Conservation (phyloP, 1,284 basidiomycete species). For the Trametes sp. region DNA sequence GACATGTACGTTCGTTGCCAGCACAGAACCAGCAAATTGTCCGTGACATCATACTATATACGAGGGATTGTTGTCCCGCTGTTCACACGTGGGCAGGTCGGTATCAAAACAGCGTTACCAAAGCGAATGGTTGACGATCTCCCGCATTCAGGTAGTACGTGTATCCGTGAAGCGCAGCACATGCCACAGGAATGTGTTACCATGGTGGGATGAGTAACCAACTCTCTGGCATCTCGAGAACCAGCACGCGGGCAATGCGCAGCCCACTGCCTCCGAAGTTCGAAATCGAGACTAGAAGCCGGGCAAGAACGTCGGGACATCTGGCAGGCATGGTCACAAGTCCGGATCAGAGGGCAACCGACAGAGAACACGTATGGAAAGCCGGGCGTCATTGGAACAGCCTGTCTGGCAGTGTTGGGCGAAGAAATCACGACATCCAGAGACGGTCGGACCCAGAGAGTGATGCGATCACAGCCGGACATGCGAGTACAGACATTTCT, state of each 20-base stretch:
- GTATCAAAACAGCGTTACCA: background rate
- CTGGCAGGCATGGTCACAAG: constrained; percentile 8
- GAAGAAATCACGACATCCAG: constrained; percentile 2
- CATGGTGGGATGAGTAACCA: background rate
- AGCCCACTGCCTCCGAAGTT: constrained; percentile 17
- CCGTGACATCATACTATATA: background rate
- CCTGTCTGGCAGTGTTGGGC: background rate
- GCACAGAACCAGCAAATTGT: too few species aligned
- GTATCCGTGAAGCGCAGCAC: background rate
- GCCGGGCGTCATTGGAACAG: constrained; percentile 3
- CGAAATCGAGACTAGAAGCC: constrained; percentile 13
- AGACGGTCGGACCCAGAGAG: constrained; percentile 7
- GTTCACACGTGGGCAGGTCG: background rate
- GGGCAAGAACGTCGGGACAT: constrained; percentile 4
- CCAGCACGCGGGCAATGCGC: constrained; percentile 12
- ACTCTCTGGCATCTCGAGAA: background rate
- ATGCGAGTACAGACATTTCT: background rate
- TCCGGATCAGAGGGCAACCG: constrained; percentile 11
- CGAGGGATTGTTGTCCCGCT: background rate
- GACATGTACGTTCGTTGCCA: too few species aligned
- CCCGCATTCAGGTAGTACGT: background rate
- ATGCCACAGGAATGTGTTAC: background rate
- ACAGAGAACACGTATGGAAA: background rate
- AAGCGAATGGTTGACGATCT: background rate
- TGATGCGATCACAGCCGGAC: constrained; percentile 23